Evolutionary conservation across 2,329 filamentous ascomycete species (phyloP).

Genomic region (Verticillium nubilum): DNA sequence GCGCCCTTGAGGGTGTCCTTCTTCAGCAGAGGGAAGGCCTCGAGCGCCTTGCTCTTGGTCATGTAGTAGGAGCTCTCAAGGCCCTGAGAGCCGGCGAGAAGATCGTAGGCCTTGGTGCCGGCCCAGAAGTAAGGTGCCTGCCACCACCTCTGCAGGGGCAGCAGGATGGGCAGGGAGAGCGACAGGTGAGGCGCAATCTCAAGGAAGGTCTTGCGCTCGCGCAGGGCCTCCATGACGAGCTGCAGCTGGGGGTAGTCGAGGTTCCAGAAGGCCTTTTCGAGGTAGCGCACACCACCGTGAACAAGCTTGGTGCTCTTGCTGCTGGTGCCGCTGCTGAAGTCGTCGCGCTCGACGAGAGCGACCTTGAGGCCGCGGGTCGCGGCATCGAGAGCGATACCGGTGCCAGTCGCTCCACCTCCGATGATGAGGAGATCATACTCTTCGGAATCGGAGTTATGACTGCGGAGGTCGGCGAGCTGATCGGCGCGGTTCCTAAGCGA

Average conservation of each 20-base stretch:
- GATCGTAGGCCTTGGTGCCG: constrained; percentile 73
- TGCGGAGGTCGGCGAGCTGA: constrained; percentile 34
- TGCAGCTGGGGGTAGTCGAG: constrained; percentile 78
- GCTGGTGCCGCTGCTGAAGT: constrained; percentile 77
- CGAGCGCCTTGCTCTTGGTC: constrained; percentile 69
- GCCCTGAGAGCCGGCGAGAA: constrained; percentile 74
- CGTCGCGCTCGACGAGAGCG: constrained; percentile 75
- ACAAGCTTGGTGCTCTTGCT: constrained; percentile 86
- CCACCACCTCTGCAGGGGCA: constrained; percentile 79
- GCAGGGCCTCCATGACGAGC: constrained; percentile 74
- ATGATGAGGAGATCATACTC: constrained; percentile 75
- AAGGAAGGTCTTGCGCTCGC: constrained; percentile 78
- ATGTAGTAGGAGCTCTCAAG: constrained; percentile 81
- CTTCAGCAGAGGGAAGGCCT: constrained; percentile 74
- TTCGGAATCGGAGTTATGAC: constrained; percentile 33
- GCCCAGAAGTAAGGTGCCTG: constrained; percentile 71
- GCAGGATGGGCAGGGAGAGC: constrained; percentile 76
- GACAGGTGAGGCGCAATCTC: constrained; percentile 79
- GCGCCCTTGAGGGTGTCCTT: constrained; percentile 69
- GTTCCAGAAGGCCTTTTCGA: constrained; percentile 84
- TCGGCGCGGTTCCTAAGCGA: constrained; percentile 26
- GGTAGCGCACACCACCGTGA: constrained; percentile 77
- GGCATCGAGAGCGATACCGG: constrained; percentile 76
- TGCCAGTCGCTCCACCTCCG: constrained; percentile 72
- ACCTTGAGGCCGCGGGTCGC: constrained; percentile 75